Evolutionary conservation across 345 rosid species (phyloP), one percentile per base, ranked within the genome.

Genomic region (Syzygium oleosum): DNA sequence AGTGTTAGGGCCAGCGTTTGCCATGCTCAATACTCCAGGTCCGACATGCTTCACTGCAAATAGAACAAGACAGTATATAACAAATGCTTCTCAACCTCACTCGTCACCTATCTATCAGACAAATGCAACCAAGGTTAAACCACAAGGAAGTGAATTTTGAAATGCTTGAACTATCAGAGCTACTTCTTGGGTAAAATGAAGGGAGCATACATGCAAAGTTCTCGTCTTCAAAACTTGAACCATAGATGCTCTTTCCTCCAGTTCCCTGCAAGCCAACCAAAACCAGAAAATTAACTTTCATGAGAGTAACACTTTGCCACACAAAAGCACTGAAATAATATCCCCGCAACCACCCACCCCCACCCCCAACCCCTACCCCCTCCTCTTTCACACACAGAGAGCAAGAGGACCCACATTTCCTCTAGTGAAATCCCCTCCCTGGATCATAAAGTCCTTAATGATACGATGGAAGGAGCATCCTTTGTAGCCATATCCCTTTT

Each of bases 391-490:
- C 34, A 85, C 61, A 63, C 79, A 49, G 55, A 43, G 55, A 51
- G 16, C 49, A 27, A 89, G 88, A 88, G 68, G 87, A 53, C 90
- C 90, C 90, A 96, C 99, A 91, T 96, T 90, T 91, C 96, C 99
- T 84, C 90, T 90, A 3, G 96, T 94, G 92, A 97, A 97, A 90
- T 97, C 99, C 68, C 99, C 99, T 89, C 97, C 99, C 88, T 97
- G 99, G 89, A 97, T 97, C 99, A 97, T 97, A 91, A 97, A 96
- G 79, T 95, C 96, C 91, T 94, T 96, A 38, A 97, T 97, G 63
- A 97, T 93, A 52, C 99, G 98, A 90, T 97, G 99, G 87, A 97
- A 96, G 3, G 98, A 94, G 87, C 93, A 94, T 84, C 98, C 98
- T 90, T 96, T 96, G 92, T 92, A 97, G 38, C 97, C 98, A 86